Conservation (phyloP, 148 eudicot genomes). For the Silene uniflora region DNA sequence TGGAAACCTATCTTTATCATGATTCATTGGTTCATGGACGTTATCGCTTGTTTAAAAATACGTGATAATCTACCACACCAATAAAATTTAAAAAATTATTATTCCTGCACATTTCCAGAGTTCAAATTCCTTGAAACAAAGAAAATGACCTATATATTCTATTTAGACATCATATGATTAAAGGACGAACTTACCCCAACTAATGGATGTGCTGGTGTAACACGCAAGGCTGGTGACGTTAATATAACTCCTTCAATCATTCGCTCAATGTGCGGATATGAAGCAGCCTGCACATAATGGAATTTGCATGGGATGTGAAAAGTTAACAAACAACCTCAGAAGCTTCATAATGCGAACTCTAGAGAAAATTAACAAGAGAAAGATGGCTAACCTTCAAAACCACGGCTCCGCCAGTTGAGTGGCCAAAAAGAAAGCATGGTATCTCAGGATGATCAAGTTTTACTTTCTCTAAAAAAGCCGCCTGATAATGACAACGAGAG, state of each 20-base stretch:
- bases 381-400: conserved; percentile 54
- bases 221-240: conserved; percentile 95
- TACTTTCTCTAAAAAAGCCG: conserved; percentile 67
- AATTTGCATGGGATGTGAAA: neutral
- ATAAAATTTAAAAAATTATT: neutral
- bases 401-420: conserved; percentile 94
- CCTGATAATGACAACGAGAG: conserved; percentile 32
- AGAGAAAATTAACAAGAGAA: neutral
- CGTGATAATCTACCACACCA: neutral
- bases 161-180: neutral
- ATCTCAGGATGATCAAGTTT: conserved; percentile 59
- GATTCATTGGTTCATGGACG: neutral
- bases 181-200: conserved; percentile 50
- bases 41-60: neutral
- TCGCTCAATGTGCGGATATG: conserved; percentile 29
- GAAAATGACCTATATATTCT: neutral
- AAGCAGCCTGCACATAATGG: conserved; percentile 33
- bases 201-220: conserved; percentile 84
- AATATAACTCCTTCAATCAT: conserved; percentile 76
- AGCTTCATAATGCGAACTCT: neutral
- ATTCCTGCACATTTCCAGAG: neutral
- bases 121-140: neutral
- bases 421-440: conserved; percentile 91
- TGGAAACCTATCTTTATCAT: neutral
- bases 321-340: neutral